phyloP scores from a whole-genome alignment of 148 eudicot genomes.

The Chenopodium suecicum region DNA sequence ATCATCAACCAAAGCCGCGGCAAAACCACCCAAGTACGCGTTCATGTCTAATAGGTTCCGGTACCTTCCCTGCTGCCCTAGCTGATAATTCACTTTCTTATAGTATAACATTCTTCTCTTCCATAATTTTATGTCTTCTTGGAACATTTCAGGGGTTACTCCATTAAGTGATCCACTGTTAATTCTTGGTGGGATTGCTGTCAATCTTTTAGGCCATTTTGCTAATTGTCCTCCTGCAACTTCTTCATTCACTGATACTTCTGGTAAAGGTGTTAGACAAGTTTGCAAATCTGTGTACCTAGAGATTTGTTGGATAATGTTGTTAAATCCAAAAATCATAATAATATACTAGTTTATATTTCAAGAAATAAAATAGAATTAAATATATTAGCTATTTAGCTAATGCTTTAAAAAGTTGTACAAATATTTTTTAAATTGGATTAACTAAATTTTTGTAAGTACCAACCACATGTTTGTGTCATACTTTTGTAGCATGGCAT shows the following conservation, averaged over 20 bases:
- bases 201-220: constrained; percentile 70
- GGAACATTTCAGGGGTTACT: constrained; percentile 48
- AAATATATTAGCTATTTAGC: too few species aligned
- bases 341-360: background rate
- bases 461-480: background rate
- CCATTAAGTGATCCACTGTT: constrained; percentile 45
- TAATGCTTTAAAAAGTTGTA: too few species aligned
- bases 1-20: constrained; percentile 54
- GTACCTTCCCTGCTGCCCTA: constrained; percentile 61
- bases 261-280: constrained; percentile 65
- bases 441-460: background rate
- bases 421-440: background rate
- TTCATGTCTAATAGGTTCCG: constrained; percentile 84
- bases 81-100: constrained; percentile 63
- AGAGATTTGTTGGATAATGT: background rate
- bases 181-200: constrained; percentile 61
- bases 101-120: constrained; percentile 62
- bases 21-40: constrained; percentile 78
- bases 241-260: constrained; percentile 44
- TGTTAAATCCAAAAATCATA: background rate
- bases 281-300: constrained; percentile 76
- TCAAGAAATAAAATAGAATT: too few species aligned
- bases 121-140: constrained; percentile 47
- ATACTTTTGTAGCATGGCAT: too few species aligned
- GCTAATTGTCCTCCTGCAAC: constrained; percentile 55